These are phyloP conservation scores for Drechslera avenae DNA, from an alignment of 2,329 filamentous ascomycete genomes.

Conservation along the genomic window DNA sequence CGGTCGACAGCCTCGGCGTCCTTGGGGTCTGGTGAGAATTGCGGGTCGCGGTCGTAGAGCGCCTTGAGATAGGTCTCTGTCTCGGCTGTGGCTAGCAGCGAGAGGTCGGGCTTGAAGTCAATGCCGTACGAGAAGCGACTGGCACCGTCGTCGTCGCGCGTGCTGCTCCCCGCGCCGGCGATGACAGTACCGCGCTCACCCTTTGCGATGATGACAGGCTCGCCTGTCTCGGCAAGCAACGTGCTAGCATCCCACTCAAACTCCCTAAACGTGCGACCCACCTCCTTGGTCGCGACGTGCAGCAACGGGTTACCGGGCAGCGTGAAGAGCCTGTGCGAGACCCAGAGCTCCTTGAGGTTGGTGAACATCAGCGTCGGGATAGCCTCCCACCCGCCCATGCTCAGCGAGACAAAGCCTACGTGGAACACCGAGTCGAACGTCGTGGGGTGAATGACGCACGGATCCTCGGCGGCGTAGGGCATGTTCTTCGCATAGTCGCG, in stretches of 20 bases:
- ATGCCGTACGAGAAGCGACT: conserved; percentile 14
- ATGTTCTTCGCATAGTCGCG: conserved; percentile 8
- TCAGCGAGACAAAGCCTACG: conserved; percentile 8
- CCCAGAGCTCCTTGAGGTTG: conserved; percentile 8
- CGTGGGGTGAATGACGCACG: conserved; percentile 7
- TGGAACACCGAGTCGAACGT: conserved; percentile 10
- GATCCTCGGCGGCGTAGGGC: conserved; percentile 7
- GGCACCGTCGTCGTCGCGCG: conserved; percentile 8
- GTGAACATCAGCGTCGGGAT: conserved; percentile 9
- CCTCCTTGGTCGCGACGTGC: conserved; percentile 7
- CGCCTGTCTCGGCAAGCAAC: conserved; percentile 11
- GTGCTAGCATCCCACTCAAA: conserved; percentile 15
- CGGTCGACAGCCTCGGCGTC: conserved; percentile 13
- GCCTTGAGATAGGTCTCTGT: conserved; percentile 10
- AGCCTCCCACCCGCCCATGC: conserved; percentile 8
- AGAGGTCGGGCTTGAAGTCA: conserved; percentile 14
- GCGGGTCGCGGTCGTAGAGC: conserved; percentile 3
- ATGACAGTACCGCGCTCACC: conserved; percentile 12
- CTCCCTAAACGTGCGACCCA: conserved; percentile 10
- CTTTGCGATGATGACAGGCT: conserved; percentile 8
- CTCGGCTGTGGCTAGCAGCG: conserved; percentile 1
- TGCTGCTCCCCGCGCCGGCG: too few species aligned
- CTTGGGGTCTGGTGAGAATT: too few species aligned
- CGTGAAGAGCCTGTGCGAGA: conserved; percentile 11
- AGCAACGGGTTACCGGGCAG: conserved; percentile 6